Percentiles rank a stretch among this genome's conserved stretches.
Conservation (phyloP, 768 basidiomycete species). For the Lentinula raphanica region DNA sequence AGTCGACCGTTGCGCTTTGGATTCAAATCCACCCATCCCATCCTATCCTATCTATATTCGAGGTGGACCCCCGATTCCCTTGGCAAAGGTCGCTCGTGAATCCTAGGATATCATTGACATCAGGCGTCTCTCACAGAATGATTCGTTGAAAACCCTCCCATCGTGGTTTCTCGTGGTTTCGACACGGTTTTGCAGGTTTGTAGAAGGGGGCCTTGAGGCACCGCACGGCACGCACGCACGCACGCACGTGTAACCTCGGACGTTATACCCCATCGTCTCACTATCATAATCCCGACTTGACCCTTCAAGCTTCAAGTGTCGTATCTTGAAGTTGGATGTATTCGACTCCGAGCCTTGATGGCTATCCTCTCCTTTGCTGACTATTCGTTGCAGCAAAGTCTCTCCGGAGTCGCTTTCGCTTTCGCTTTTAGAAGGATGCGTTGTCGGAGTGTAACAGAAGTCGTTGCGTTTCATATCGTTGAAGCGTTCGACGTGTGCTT, state of each 20-base stretch:
- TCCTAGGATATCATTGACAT: constrained; percentile 8
- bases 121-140: not conserved
- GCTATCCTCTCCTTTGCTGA: constrained; percentile 3
- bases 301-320: not conserved
- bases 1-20: not conserved
- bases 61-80: constrained; percentile 8
- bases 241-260: not conserved
- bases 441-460: not conserved
- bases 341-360: not conserved
- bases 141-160: constrained; percentile 3
- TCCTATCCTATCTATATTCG: constrained; percentile 6
- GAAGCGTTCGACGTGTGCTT: too few species aligned
- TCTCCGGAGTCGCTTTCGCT: not conserved
- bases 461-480: too few species aligned
- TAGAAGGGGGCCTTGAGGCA: constrained; percentile 3
- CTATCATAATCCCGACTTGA: too few species aligned
- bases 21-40: too few species aligned
- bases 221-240: too few species aligned
- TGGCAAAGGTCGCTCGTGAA: constrained; percentile 14
- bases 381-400: constrained; percentile 4
- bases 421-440: not conserved
- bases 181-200: constrained; percentile 7
- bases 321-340: not conserved
- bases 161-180: not conserved
- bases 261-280: not conserved